Evolutionary conservation across 2,329 filamentous ascomycete species (phyloP).

Genomic region (Westerdykella aurantiaca): DNA sequence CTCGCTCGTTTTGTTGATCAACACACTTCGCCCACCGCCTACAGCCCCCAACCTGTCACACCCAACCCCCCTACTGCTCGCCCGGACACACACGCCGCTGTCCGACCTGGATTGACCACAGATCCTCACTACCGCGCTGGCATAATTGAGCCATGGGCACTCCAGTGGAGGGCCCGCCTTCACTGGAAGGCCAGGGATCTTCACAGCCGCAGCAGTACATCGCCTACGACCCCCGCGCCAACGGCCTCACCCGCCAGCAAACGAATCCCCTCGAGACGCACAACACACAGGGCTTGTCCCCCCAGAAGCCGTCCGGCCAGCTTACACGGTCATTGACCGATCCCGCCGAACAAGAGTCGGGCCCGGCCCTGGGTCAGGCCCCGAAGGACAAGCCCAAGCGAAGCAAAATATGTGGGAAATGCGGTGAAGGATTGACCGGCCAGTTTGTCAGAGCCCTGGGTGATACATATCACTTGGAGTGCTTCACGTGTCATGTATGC

Average conservation of each 20-base stretch:
- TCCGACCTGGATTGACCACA: background rate
- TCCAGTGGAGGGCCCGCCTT: conserved; percentile 33
- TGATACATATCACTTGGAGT: conserved; percentile 93
- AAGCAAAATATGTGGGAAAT: conserved; percentile 65
- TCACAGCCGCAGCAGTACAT: conserved; percentile 15
- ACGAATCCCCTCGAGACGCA: conserved; percentile 26
- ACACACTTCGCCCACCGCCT: conserved; percentile 4
- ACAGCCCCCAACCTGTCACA: conserved; percentile 5
- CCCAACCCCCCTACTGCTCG: background rate
- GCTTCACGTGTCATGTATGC: conserved; percentile 90
- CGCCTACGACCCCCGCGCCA: conserved; percentile 27
- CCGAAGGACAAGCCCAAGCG: conserved; percentile 26
- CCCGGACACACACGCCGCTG: background rate
- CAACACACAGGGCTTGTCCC: conserved; percentile 18
- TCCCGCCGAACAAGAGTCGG: conserved; percentile 16
- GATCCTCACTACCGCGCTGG: conserved; percentile 15
- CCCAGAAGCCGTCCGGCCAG: conserved; percentile 17
- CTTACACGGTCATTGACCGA: conserved; percentile 27
- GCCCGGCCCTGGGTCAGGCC: conserved; percentile 10
- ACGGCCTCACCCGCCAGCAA: conserved; percentile 26
- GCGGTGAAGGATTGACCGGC: conserved; percentile 77
- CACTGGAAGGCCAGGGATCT: conserved; percentile 27
- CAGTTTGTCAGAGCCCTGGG: conserved; percentile 94
- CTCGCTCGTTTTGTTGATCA: background rate
- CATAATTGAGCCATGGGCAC: conserved; percentile 27